These are phyloP conservation scores for Nakazawaea molendinolei DNA, from an alignment of 805 yeast species.

Conservation along the genomic window DNA sequence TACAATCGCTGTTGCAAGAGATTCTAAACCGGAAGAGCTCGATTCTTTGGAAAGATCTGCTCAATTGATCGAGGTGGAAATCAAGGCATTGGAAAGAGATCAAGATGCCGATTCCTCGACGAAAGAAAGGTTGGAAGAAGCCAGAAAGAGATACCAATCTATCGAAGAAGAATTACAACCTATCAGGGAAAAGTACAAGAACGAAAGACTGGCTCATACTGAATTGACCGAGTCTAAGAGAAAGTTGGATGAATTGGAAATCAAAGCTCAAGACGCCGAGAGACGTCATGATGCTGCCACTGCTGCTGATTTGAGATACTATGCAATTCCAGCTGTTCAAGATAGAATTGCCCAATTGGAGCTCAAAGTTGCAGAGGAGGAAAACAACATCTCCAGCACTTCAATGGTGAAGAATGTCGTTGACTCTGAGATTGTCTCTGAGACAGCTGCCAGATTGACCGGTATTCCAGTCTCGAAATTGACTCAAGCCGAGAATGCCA, in stretches of 20 bases:
- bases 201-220: constrained; percentile 88
- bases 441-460: constrained; percentile 92
- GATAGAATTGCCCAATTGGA: constrained; percentile 73
- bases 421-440: constrained; percentile 84
- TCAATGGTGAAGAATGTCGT: constrained; percentile 84
- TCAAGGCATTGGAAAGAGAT: constrained; percentile 94
- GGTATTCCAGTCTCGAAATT: constrained; percentile 95
- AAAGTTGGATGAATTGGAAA: constrained; percentile 86
- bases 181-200: constrained; percentile 73
- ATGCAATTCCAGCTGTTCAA: constrained; percentile 91
- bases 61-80: constrained; percentile 89
- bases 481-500: constrained; percentile 91
- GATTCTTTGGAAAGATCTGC: constrained; percentile 91
- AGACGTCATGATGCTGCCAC: constrained; percentile 92
- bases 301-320: constrained; percentile 93
- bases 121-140: constrained; percentile 76
- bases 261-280: constrained; percentile 93
- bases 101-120: constrained; percentile 78
- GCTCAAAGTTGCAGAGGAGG: constrained; percentile 70
- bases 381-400: constrained; percentile 41
- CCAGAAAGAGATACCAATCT: constrained; percentile 72
- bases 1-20: constrained; percentile 95
- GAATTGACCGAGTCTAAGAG: constrained; percentile 84
- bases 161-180: constrained; percentile 83
- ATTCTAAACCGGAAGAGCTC: constrained; percentile 94